phyloP scores from a whole-genome alignment of 352 stramenopile genomes.

The Phytophthora kernoviae region DNA sequence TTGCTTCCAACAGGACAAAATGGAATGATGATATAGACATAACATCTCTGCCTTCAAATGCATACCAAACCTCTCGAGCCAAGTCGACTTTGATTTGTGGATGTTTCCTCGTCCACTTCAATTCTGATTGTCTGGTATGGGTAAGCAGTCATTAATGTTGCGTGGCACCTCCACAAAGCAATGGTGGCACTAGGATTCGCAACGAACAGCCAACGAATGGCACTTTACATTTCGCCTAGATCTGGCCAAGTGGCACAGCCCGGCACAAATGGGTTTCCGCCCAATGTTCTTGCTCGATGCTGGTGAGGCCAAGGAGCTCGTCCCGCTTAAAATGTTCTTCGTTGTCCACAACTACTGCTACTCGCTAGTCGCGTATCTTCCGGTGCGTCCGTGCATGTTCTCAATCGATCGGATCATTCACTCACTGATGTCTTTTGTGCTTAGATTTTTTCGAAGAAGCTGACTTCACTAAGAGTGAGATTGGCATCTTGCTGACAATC shows the following conservation, averaged over 20 bases:
- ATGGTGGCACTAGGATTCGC: too few relatives aligned
- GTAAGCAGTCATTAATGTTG: background rate
- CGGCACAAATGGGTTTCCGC: conserved; percentile 18
- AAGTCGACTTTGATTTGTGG: too few relatives aligned
- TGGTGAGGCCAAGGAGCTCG: conserved; percentile 25
- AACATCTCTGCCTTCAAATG: too few relatives aligned
- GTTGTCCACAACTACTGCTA: conserved; percentile 29
- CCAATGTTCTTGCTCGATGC: conserved; percentile 27
- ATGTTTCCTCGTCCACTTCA: too few relatives aligned
- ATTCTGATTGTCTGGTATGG: too few relatives aligned
- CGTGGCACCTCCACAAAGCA: background rate
- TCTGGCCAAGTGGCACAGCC: background rate
- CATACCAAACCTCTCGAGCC: too few relatives aligned
- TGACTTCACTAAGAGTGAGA: conserved; percentile 50
- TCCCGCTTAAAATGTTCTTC: conserved; percentile 34
- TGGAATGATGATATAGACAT: too few relatives aligned
- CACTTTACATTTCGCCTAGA: background rate
- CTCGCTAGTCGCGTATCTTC: conserved; percentile 31
- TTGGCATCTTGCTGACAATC: conserved; percentile 55
- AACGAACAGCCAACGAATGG: background rate
- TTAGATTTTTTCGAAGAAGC: conserved; percentile 30
- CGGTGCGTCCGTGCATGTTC: conserved; percentile 6
- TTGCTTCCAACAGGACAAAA: too few relatives aligned
- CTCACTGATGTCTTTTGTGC: background rate
- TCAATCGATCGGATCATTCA: too few relatives aligned